phyloP scores from a whole-genome alignment of 441 rosid genomes.

The Populus hybrid region DNA sequence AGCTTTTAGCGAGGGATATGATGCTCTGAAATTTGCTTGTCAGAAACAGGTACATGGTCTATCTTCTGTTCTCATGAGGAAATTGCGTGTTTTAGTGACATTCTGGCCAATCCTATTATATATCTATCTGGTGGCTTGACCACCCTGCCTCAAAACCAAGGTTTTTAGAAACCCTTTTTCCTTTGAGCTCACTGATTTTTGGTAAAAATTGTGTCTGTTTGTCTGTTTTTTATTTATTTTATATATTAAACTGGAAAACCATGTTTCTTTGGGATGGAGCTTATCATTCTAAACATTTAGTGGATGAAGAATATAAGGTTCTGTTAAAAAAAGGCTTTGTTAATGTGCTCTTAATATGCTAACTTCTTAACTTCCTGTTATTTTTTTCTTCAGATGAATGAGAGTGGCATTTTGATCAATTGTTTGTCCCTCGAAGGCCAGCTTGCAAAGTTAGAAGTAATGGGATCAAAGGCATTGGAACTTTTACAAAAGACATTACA shows the following conservation, averaged over 20 bases:
- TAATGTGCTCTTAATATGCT: not conserved
- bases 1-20: constrained; percentile 68
- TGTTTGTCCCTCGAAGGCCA: constrained; percentile 78
- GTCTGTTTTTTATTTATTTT: not conserved
- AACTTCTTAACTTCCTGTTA: not conserved
- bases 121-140: not conserved
- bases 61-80: constrained; percentile 1
- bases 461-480: constrained; percentile 65
- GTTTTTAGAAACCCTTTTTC: not conserved
- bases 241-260: not conserved
- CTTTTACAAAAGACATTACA: constrained; percentile 60
- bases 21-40: constrained; percentile 60
- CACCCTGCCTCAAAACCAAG: not conserved
- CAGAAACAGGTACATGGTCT: constrained; percentile 49
- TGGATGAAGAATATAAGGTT: not conserved
- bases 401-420: constrained; percentile 39
- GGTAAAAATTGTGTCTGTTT: not conserved
- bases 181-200: not conserved
- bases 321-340: not conserved
- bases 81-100: not conserved
- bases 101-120: not conserved
- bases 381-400: constrained; percentile 49
- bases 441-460: constrained; percentile 72
- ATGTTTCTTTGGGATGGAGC: not conserved
- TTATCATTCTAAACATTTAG: not conserved